These are phyloP conservation scores for Theileria orientalis DNA, from an alignment of 169 alveolate species.

Conservation along the genomic window DNA sequence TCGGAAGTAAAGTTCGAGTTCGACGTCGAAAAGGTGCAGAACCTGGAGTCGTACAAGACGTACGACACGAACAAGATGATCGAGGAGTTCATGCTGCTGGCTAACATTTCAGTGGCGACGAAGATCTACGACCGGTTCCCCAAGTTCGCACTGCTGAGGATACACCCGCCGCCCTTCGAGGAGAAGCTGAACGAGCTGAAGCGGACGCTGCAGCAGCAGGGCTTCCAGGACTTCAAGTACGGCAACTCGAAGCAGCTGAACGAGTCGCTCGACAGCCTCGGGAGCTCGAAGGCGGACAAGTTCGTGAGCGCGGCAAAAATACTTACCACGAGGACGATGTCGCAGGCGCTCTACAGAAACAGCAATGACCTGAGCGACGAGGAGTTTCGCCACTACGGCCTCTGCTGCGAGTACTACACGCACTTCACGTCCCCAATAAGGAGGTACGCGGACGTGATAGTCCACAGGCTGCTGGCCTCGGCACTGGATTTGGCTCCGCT, in stretches of 20 bases:
- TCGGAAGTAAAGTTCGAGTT: slow-evolving; percentile 91
- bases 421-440: slow-evolving; percentile 99
- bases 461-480: slow-evolving; percentile 89
- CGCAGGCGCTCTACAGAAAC: slow-evolving; percentile 75
- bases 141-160: slow-evolving; percentile 87
- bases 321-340: slow-evolving; percentile 93
- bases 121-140: slow-evolving; percentile 87
- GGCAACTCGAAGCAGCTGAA: slow-evolving; percentile 87
- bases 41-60: slow-evolving; percentile 68
- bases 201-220: slow-evolving; percentile 68
- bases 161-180: slow-evolving; percentile 94
- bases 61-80: slow-evolving; percentile 81
- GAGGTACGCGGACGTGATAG: slow-evolving; percentile 96
- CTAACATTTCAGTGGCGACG: slow-evolving; percentile 96
- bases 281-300: slow-evolving; percentile 78
- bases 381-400: slow-evolving; percentile 90
- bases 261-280: slow-evolving; percentile 84
- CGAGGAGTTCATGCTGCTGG: slow-evolving; percentile 99
- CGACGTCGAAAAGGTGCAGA: slow-evolving; percentile 76
- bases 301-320: slow-evolving; percentile 88
- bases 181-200: slow-evolving; percentile 89
- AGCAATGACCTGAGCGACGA: slow-evolving; percentile 28
- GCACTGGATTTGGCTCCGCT: slow-evolving; percentile 66
- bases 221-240: slow-evolving; percentile 34
- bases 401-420: slow-evolving; percentile 97